A percentile compares a stretch with the other conserved stretches of the same genome.
Conservation (phyloP, 2,329 filamentous ascomycete genomes). For the Fusarium torreyae region DNA sequence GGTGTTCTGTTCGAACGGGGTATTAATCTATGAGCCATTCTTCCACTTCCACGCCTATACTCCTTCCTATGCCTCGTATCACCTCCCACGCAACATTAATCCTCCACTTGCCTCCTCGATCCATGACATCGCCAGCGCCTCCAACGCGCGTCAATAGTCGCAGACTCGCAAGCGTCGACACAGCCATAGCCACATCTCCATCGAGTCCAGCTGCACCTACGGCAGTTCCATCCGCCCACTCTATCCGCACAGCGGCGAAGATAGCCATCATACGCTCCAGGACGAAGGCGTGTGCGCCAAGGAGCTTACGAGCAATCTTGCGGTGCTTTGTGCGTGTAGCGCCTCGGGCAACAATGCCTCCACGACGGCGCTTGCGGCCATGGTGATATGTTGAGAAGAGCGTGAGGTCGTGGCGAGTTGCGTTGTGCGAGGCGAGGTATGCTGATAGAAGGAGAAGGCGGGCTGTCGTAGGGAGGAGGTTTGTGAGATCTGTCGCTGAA, state of each 20-base stretch:
- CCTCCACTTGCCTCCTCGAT: conserved; percentile 80
- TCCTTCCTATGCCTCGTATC: conserved; percentile 77
- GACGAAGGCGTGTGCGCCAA: conserved; percentile 83
- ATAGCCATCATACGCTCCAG: conserved; percentile 86
- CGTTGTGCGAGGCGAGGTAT: conserved; percentile 87
- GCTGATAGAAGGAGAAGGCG: conserved; percentile 82
- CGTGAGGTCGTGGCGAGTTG: conserved; percentile 78
- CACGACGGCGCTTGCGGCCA: conserved; percentile 66
- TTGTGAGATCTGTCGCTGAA: conserved; percentile 62
- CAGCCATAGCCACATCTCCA: conserved; percentile 72
- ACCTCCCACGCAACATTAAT: conserved; percentile 86
- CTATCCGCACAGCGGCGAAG: conserved; percentile 74
- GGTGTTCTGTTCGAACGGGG: background rate
- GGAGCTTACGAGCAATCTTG: conserved; percentile 82
- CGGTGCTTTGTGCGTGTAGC: conserved; percentile 68
- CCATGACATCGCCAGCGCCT: conserved; percentile 73
- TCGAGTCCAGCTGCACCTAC: conserved; percentile 59
- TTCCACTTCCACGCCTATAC: conserved; percentile 82
- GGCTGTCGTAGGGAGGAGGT: conserved; percentile 78
- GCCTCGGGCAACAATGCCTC: conserved; percentile 57
- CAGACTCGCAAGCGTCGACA: conserved; percentile 81
- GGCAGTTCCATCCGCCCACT: conserved; percentile 62
- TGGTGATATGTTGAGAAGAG: conserved; percentile 82
- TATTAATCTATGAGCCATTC: conserved; percentile 79
- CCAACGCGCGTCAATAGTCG: conserved; percentile 78